Conservation (phyloP, 2,329 filamentous ascomycete species). For the Ophiostoma montium region DNA sequence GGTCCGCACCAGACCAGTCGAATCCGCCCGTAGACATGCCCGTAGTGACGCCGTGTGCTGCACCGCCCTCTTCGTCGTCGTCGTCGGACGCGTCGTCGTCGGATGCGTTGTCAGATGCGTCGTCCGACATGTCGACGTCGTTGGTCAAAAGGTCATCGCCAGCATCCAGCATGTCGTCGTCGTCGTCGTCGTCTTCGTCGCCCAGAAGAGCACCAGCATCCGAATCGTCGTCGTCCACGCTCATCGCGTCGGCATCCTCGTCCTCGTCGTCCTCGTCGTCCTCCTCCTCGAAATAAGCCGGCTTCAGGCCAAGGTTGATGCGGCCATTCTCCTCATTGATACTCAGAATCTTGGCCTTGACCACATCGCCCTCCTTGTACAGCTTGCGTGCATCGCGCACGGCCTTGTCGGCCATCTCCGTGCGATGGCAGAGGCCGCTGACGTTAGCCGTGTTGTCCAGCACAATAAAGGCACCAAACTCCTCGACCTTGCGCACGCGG, state of each 20-base stretch:
- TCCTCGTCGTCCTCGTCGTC: constrained; percentile 34
- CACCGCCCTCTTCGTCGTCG: constrained; percentile 17
- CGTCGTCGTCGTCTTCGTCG: constrained; percentile 27
- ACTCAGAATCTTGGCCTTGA: constrained; percentile 79
- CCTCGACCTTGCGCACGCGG: constrained; percentile 83
- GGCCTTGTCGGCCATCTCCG: constrained; percentile 73
- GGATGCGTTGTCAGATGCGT: constrained; percentile 23
- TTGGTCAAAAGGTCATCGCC: constrained; percentile 29
- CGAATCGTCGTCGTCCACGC: constrained; percentile 32
- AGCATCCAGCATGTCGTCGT: constrained; percentile 30
- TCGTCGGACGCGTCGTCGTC: constrained; percentile 28
- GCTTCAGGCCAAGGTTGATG: constrained; percentile 84
- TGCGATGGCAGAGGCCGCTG: constrained; percentile 84
- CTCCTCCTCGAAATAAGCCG: constrained; percentile 57
- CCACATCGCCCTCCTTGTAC: constrained; percentile 79
- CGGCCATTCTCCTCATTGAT: constrained; percentile 61
- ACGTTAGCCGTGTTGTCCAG: constrained; percentile 78
- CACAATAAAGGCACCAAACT: constrained; percentile 89
- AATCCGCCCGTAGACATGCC: constrained; percentile 65
- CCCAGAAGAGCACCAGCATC: too few species aligned
- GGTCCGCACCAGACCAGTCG: constrained; percentile 67
- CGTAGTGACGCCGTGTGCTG: constrained; percentile 16
- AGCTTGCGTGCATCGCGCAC: constrained; percentile 78
- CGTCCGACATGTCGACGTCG: constrained; percentile 28
- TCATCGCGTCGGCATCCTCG: constrained; percentile 25